phyloP scores from a whole-genome alignment of 129 eudicot genomes.

The Flaveria linearis region DNA sequence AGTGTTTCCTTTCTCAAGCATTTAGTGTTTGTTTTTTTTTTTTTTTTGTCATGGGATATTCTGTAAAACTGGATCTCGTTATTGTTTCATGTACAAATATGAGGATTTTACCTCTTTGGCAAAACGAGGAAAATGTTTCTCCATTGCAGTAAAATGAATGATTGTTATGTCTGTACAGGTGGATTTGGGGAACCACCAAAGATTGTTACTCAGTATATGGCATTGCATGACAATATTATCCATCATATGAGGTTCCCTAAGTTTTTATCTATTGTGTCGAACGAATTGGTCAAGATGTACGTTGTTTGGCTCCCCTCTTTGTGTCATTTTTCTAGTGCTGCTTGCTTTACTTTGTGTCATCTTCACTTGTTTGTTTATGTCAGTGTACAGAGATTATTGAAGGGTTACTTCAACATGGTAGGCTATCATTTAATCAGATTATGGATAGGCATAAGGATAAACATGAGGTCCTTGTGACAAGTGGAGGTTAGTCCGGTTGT shows the following conservation, averaged over 20 bases:
- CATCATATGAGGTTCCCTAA: slow-evolving; percentile 86
- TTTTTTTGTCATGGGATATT: too few relatives aligned
- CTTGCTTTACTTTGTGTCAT: slow-evolving; percentile 1
- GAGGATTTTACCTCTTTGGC: too few relatives aligned
- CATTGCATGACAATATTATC: slow-evolving; percentile 65
- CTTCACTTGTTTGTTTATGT: slow-evolving; percentile 1
- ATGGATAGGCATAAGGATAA: slow-evolving; percentile 63
- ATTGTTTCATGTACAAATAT: too few relatives aligned
- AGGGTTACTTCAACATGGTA: slow-evolving; percentile 88
- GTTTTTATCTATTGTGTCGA: slow-evolving; percentile 59
- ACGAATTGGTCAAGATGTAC: slow-evolving; percentile 72
- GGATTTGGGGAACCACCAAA: slow-evolving; percentile 54
- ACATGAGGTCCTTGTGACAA: slow-evolving; percentile 23
- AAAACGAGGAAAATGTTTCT: slow-evolving; percentile 1
- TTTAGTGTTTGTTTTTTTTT: too few relatives aligned
- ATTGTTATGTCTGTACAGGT: too few relatives aligned
- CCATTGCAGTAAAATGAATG: neutral
- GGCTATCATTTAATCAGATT: slow-evolving; percentile 72
- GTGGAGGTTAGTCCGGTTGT: slow-evolving; percentile 38
- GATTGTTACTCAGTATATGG: slow-evolving; percentile 73
- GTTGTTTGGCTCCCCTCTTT: slow-evolving; percentile 23
- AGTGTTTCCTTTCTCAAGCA: too few relatives aligned
- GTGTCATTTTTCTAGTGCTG: neutral
- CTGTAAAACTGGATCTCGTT: too few relatives aligned
- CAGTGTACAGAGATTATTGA: slow-evolving; percentile 70